A percentile compares a stretch with the other conserved stretches of the same genome.
Evolutionary conservation across 1,284 basidiomycete genomes (phyloP).

Genomic region (Melampsora occidentalis): DNA sequence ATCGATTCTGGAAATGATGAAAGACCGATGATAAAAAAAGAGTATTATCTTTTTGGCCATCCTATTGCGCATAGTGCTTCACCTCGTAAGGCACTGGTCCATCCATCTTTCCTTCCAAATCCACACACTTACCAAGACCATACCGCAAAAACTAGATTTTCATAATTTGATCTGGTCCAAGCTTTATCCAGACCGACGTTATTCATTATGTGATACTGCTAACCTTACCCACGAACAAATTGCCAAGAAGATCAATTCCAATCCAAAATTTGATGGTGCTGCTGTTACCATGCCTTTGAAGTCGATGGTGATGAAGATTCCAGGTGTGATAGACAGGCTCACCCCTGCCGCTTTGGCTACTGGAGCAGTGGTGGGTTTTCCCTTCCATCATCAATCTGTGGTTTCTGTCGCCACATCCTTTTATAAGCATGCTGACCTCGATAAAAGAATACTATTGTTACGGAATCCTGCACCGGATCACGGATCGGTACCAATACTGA

Average conservation of each 20-base stretch:
- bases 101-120: background rate
- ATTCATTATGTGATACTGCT: background rate
- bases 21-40: background rate
- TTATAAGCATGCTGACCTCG: too few relatives aligned
- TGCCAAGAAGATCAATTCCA: background rate
- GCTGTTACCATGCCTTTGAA: slow-evolving; percentile 4
- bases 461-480: background rate
- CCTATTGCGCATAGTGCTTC: background rate
- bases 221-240: background rate
- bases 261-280: background rate
- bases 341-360: background rate
- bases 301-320: background rate
- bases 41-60: slow-evolving; percentile 8
- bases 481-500: slow-evolving; percentile 5
- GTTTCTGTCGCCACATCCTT: too few relatives aligned
- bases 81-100: background rate
- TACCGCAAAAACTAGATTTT: background rate
- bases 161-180: slow-evolving; percentile 5
- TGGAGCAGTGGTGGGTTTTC: background rate
- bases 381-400: too few relatives aligned
- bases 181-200: background rate
- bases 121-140: background rate
- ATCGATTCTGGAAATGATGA: background rate
- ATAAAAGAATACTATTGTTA: background rate
- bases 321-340: background rate